Evolutionary conservation across 176 grass and related monocot genomes (phyloP).

Genomic region (Triticum urartu): DNA sequence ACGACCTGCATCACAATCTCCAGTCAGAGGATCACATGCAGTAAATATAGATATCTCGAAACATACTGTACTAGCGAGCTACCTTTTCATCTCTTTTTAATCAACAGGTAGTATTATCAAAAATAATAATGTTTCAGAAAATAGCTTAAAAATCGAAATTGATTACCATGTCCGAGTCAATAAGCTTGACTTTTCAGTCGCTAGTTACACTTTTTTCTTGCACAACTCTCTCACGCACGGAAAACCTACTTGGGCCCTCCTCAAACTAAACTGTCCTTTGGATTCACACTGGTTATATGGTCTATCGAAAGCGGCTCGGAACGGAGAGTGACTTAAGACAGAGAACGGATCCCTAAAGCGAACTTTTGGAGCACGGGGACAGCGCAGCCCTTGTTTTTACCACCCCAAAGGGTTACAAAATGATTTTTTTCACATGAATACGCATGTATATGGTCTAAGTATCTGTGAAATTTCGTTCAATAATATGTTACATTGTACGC

Average conservation of each 20-base stretch:
- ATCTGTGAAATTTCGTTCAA: too few relatives aligned
- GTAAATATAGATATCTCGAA: not conserved
- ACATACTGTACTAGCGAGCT: not conserved
- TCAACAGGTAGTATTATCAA: too few relatives aligned
- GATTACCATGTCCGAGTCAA: not conserved
- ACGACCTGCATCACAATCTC: not conserved
- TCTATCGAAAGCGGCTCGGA: too few relatives aligned
- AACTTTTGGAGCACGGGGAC: too few relatives aligned
- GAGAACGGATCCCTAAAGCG: too few relatives aligned
- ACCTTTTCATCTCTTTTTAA: not conserved
- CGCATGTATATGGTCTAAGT: too few relatives aligned
- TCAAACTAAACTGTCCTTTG: not conserved
- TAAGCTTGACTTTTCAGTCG: not conserved
- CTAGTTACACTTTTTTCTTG: not conserved
- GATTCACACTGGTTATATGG: not conserved
- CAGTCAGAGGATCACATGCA: not conserved
- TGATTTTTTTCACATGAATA: too few relatives aligned
- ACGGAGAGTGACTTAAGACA: too few relatives aligned
- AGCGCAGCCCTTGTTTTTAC: too few relatives aligned
- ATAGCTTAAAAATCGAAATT: not conserved
- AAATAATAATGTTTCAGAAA: too few relatives aligned
- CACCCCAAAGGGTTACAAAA: too few relatives aligned
- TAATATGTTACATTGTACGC: too few relatives aligned
- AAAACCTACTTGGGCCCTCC: not conserved
- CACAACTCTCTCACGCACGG: not conserved